A percentile compares a stretch with the other conserved stretches of the same genome.
These are phyloP conservation scores for Tinospora cordifolia DNA, from an alignment of 164 flowering plant species.

Conservation along the genomic window DNA sequence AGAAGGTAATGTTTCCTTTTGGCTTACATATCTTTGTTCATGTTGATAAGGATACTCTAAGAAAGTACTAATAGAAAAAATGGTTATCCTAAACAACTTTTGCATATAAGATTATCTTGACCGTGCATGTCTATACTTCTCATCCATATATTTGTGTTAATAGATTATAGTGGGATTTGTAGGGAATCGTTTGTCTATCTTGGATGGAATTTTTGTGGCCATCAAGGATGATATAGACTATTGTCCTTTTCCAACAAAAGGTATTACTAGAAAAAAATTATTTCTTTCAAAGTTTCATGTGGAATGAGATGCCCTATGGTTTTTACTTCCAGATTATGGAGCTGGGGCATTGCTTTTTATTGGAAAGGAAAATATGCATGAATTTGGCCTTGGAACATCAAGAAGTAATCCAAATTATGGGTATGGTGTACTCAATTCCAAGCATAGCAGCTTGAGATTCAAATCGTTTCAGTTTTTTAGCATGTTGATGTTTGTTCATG, in stretches of 20 bases:
- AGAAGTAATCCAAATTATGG: conserved; percentile 94
- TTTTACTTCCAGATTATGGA: conserved; percentile 68
- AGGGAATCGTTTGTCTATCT: conserved; percentile 72
- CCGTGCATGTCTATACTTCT: background rate
- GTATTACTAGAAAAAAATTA: conserved; percentile 21
- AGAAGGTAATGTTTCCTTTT: conserved; percentile 49
- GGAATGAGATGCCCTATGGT: conserved; percentile 3
- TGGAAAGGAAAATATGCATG: conserved; percentile 99
- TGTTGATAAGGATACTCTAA: background rate
- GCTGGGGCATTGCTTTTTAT: conserved; percentile 79
- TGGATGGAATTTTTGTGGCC: conserved; percentile 89
- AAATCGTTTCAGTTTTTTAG: background rate
- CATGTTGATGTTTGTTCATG: background rate
- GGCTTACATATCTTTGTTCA: background rate
- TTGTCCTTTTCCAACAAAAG: conserved; percentile 66
- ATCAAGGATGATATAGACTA: conserved; percentile 96
- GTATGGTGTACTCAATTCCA: conserved; percentile 26
- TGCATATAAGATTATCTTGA: background rate
- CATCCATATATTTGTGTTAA: background rate
- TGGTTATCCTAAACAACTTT: background rate
- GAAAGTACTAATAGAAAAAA: background rate
- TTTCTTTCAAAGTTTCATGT: background rate
- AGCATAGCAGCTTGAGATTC: background rate
- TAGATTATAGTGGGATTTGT: conserved; percentile 20
- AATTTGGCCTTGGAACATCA: conserved; percentile 86